These are phyloP conservation scores for Capsicum baccatum DNA, from an alignment of 257 asterid species.

Conservation along the genomic window DNA sequence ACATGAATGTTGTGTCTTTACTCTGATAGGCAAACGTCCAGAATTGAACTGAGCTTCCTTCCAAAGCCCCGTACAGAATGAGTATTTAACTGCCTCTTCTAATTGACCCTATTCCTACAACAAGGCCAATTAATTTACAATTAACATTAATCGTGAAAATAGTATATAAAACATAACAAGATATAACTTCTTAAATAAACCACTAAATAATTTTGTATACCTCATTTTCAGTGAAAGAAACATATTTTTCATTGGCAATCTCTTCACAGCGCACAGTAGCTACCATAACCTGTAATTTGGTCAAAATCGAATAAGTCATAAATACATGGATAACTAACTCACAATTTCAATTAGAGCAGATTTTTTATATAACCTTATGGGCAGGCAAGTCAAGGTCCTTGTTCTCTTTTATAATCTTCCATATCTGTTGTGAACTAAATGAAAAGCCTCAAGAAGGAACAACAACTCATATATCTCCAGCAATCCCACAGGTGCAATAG, in stretches of 20 bases:
- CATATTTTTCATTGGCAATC: conserved; percentile 65
- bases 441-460: conserved; percentile 96
- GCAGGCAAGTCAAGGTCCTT: conserved; percentile 94
- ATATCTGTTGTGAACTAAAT: conserved; percentile 79
- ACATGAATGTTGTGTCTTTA: conserved; percentile 38
- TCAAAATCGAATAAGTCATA: conserved; percentile 30
- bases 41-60: conserved; percentile 59
- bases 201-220: conserved; percentile 39
- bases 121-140: conserved; percentile 27
- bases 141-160: not conserved
- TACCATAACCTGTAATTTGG: conserved; percentile 62
- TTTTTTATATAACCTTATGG: conserved; percentile 66
- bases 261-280: conserved; percentile 85
- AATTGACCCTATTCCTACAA: conserved; percentile 65
- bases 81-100: conserved; percentile 57
- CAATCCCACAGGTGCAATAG: conserved; percentile 93
- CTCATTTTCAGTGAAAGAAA: conserved; percentile 57
- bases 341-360: conserved; percentile 25
- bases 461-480: conserved; percentile 88
- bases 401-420: conserved; percentile 90
- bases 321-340: conserved; percentile 27
- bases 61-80: conserved; percentile 63
- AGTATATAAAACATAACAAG: not conserved
- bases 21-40: conserved; percentile 56
- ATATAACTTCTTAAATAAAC: conserved; percentile 5